Conservation (phyloP, 257 asterid genomes). For the Penstemon davidsonii region DNA sequence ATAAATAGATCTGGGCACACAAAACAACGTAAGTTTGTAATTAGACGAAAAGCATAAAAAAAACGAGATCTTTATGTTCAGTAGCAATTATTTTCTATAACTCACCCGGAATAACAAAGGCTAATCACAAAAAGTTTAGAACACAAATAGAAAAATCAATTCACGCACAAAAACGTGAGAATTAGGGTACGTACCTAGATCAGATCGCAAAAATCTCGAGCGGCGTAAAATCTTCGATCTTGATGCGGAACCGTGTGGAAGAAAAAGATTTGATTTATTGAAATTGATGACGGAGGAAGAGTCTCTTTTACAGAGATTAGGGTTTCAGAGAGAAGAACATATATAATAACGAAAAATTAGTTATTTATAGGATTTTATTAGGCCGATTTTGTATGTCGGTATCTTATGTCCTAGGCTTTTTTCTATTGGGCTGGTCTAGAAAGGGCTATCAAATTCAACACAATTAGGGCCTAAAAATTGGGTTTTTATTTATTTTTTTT, state of each 20-base stretch:
- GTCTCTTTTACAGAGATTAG: constrained; percentile 18
- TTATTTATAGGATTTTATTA: constrained; percentile 1
- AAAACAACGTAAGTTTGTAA: too few relatives aligned
- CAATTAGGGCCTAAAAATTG: too few relatives aligned
- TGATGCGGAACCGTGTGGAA: background rate
- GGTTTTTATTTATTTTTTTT: too few relatives aligned
- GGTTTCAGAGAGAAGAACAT: constrained; percentile 15
- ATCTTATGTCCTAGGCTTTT: too few relatives aligned
- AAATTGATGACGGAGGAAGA: constrained; percentile 10
- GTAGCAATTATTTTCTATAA: too few relatives aligned
- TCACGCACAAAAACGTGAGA: background rate
- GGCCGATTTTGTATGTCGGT: background rate
- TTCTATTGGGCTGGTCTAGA: too few relatives aligned
- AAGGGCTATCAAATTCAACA: too few relatives aligned
- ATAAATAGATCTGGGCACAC: too few relatives aligned
- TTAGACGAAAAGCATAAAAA: too few relatives aligned
- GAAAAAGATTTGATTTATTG: constrained; percentile 10
- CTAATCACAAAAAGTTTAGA: background rate
- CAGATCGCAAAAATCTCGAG: background rate
- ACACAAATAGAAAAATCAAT: background rate
- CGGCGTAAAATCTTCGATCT: background rate
- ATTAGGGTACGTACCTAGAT: background rate
- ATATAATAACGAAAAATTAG: background rate
- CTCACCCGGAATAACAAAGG: background rate
- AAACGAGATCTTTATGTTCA: too few relatives aligned